phyloP scores from a whole-genome alignment of 169 alveolate genomes.

The Plasmodium cynomolgi region DNA sequence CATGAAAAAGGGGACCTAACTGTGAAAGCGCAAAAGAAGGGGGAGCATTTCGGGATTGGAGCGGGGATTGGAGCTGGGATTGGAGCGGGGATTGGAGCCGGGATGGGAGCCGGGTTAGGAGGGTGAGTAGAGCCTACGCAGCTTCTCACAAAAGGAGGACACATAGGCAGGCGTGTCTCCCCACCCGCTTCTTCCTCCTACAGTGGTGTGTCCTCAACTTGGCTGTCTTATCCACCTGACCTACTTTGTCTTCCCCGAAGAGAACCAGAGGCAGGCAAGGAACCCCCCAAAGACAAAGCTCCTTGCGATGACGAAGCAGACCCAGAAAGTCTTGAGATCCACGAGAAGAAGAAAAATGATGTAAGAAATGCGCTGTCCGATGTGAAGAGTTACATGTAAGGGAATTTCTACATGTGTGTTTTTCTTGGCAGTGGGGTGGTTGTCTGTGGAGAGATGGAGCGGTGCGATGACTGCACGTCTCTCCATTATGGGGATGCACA shows the following conservation, averaged over 20 bases:
- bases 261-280: neutral
- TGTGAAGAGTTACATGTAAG: slow-evolving; percentile 47
- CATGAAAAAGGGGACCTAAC: neutral
- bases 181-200: neutral
- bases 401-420: neutral
- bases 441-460: neutral
- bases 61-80: neutral
- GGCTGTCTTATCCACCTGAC: neutral
- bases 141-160: neutral
- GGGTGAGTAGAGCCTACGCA: neutral
- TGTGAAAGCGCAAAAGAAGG: neutral
- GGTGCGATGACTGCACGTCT: neutral
- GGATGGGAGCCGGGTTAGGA: neutral
- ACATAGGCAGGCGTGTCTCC: neutral
- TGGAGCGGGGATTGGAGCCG: no score
- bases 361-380: slow-evolving; percentile 21
- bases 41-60: neutral
- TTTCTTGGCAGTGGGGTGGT: neutral
- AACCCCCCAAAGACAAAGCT: neutral
- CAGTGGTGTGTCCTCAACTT: neutral
- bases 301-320: neutral
- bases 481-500: neutral
- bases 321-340: slow-evolving; percentile 11
- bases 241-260: neutral
- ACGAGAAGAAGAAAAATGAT: slow-evolving; percentile 35